phyloP scores from a whole-genome alignment of 805 yeast species.

The Wickerhamiella brachini region DNA sequence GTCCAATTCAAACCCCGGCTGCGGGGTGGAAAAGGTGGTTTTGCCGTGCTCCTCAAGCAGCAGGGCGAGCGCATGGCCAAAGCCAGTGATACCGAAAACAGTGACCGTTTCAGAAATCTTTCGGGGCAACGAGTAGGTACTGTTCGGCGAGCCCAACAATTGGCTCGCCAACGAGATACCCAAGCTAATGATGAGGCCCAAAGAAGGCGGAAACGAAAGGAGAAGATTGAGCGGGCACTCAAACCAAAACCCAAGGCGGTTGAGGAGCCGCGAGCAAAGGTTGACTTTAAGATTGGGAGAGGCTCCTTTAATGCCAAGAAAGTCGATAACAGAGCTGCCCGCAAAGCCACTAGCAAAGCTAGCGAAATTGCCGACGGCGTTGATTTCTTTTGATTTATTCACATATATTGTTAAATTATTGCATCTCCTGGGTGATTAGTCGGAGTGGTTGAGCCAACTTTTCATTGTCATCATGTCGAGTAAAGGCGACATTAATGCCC shows the following conservation, averaged over 20 bases:
- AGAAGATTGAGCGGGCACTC: not conserved
- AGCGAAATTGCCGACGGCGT: not conserved
- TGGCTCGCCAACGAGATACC: slow-evolving; percentile 20
- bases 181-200: not conserved
- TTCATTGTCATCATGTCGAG: slow-evolving; percentile 12
- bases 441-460: not conserved
- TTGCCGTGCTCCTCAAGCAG: slow-evolving; percentile 31
- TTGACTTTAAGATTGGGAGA: not conserved
- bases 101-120: slow-evolving; percentile 28
- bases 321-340: too few relatives aligned
- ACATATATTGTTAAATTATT: too few relatives aligned
- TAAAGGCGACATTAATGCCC: slow-evolving; percentile 22
- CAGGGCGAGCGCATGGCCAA: slow-evolving; percentile 29
- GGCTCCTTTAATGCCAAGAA: too few relatives aligned
- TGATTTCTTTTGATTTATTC: not conserved
- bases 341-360: too few relatives aligned
- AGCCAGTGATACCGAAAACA: slow-evolving; percentile 9
- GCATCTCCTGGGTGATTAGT: too few relatives aligned
- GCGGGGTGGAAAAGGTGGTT: slow-evolving; percentile 43
- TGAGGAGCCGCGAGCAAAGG: not conserved
- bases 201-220: not conserved
- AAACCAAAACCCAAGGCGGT: not conserved
- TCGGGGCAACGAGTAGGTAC: slow-evolving; percentile 30
- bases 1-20: slow-evolving; percentile 14
- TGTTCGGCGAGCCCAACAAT: slow-evolving; percentile 26